Conservation (phyloP, 306 rosid species). For the Cyamopsis tetragonoloba region DNA sequence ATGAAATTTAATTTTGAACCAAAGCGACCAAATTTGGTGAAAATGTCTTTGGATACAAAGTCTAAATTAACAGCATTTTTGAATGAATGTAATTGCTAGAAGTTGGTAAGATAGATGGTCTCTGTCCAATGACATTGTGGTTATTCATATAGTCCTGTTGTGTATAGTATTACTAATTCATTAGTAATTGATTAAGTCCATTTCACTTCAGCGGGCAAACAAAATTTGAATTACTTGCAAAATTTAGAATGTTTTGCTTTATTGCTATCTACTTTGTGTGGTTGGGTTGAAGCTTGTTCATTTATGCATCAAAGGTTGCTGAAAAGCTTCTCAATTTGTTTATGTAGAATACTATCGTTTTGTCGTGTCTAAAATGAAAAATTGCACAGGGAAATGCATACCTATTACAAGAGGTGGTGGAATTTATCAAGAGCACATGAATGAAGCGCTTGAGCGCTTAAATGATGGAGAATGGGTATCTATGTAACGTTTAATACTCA, state of each 20-base stretch:
- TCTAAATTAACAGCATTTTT: too few species aligned
- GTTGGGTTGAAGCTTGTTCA: background rate
- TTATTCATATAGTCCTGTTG: conserved; percentile 10
- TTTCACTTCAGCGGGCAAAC: background rate
- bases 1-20: conserved; percentile 4
- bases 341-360: background rate
- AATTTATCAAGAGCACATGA: conserved; percentile 83
- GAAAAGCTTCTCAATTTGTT: background rate
- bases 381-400: conserved; percentile 79
- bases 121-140: background rate
- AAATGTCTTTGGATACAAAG: conserved; percentile 1
- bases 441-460: conserved; percentile 78
- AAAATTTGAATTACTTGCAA: conserved; percentile 13
- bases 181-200: background rate
- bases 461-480: conserved; percentile 84
- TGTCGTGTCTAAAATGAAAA: conserved; percentile 17
- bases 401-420: conserved; percentile 93
- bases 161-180: background rate
- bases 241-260: background rate
- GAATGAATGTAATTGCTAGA: conserved; percentile 15
- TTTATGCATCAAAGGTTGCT: background rate
- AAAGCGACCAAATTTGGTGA: background rate
- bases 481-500: conserved; percentile 11
- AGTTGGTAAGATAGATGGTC: background rate
- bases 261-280: background rate